Evolutionary conservation across 148 eudicot species (phyloP).

Genomic region (Camellia lanceoleosa): DNA sequence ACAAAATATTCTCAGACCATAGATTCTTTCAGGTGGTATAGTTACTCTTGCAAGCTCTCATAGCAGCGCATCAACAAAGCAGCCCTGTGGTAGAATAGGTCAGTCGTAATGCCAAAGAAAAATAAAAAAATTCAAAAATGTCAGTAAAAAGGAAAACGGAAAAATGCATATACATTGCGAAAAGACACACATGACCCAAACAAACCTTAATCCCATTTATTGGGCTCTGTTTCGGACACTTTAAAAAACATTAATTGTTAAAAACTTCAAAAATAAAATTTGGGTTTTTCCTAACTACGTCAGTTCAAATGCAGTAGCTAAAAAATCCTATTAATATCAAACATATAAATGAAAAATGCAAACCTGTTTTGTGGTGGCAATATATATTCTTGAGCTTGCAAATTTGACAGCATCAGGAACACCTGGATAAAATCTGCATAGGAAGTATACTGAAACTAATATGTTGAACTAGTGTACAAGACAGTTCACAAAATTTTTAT

Average conservation of each 20-base stretch:
- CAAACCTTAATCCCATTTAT: background rate
- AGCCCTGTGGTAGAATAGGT: conserved; percentile 44
- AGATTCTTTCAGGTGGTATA: too few relatives aligned
- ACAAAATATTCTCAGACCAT: too few relatives aligned
- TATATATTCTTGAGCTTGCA: conserved; percentile 82
- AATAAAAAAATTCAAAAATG: background rate
- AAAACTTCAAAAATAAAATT: background rate
- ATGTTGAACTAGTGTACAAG: background rate
- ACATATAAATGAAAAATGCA: background rate
- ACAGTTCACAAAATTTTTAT: background rate
- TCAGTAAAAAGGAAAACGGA: background rate
- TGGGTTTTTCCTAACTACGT: background rate
- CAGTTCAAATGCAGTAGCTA: background rate
- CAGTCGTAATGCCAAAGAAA: background rate
- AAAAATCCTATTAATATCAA: background rate
- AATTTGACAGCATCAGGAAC: conserved; percentile 88
- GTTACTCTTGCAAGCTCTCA: conserved; percentile 79
- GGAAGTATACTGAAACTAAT: background rate
- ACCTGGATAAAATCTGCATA: conserved; percentile 87
- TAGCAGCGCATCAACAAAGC: conserved; percentile 88
- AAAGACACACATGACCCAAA: conserved; percentile 2
- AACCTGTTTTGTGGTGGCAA: conserved; percentile 98
- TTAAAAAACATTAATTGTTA: background rate
- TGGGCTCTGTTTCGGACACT: background rate
- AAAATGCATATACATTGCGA: background rate